Percentiles rank a stretch among this genome's conserved stretches.
Conservation (phyloP, 768 basidiomycete genomes). For the Lyophyllum semitale region DNA sequence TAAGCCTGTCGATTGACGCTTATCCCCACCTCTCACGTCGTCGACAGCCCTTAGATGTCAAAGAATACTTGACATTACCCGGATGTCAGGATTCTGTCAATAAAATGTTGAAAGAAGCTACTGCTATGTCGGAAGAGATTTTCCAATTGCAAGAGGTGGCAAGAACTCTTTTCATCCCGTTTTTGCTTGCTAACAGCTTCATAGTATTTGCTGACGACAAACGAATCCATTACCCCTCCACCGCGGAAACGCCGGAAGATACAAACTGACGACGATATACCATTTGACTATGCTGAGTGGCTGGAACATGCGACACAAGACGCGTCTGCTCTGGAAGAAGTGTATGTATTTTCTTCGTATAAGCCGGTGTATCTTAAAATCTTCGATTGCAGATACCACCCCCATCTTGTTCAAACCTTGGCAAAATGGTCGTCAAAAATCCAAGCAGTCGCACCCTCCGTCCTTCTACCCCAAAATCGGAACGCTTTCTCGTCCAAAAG, state of each 20-base stretch:
- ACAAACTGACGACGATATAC: slow-evolving; percentile 26
- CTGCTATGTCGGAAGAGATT: slow-evolving; percentile 64
- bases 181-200: background rate
- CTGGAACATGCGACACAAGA: slow-evolving; percentile 45
- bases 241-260: slow-evolving; percentile 60
- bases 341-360: slow-evolving; percentile 37
- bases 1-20: background rate
- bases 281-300: slow-evolving; percentile 32
- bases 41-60: slow-evolving; percentile 34
- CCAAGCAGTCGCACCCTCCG: slow-evolving; percentile 85
- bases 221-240: slow-evolving; percentile 49
- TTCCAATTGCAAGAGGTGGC: slow-evolving; percentile 68
- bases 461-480: slow-evolving; percentile 68
- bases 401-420: slow-evolving; percentile 74
- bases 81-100: slow-evolving; percentile 47
- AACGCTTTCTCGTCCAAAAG: slow-evolving; percentile 63
- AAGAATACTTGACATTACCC: slow-evolving; percentile 35
- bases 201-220: slow-evolving; percentile 47
- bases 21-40: background rate
- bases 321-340: slow-evolving; percentile 48
- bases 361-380: background rate
- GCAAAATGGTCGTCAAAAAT: slow-evolving; percentile 97
- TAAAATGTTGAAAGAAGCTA: slow-evolving; percentile 62
- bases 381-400: slow-evolving; percentile 49
- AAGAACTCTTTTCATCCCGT: background rate